Percentiles rank a stretch among this genome's conserved stretches.
Evolutionary conservation across 495 filamentous ascomycete genomes (phyloP).

Genomic region (Daldinia caldariorum): DNA sequence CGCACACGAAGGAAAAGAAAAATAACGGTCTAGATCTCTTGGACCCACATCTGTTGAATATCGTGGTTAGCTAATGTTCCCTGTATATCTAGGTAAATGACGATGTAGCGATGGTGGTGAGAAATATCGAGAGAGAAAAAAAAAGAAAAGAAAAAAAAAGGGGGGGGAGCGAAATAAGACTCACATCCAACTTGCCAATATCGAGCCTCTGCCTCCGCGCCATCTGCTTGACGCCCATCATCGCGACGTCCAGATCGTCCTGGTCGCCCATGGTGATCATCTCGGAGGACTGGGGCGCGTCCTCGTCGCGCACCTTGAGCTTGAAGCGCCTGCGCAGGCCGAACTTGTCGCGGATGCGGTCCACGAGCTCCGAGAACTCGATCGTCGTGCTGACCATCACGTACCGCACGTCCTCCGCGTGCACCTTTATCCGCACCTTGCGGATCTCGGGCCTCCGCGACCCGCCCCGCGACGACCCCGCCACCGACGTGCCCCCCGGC

Average conservation of each 20-base stretch:
- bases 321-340: conserved; percentile 73
- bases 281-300: conserved; percentile 73
- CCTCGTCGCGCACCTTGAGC: conserved; percentile 86
- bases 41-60: conserved; percentile 69
- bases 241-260: conserved; percentile 90
- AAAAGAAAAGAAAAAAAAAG: neutral
- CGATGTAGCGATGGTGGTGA: neutral
- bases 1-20: conserved; percentile 36
- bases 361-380: conserved; percentile 79
- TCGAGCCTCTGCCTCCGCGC: conserved; percentile 80
- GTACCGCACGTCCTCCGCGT: conserved; percentile 91
- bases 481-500: conserved; percentile 54
- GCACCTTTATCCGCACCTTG: conserved; percentile 88
- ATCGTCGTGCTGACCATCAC: conserved; percentile 82
- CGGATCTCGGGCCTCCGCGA: conserved; percentile 61
- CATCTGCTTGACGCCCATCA: conserved; percentile 69
- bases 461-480: conserved; percentile 53
- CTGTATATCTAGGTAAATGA: no score
- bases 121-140: neutral
- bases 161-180: conserved; percentile 50
- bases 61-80: conserved; percentile 40
- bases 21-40: conserved; percentile 60
- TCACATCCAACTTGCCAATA: conserved; percentile 95
- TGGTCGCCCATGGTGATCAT: conserved; percentile 98
- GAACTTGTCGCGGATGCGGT: conserved; percentile 85